Conservation (phyloP, 2,329 filamentous ascomycete genomes). For the Penicillium griseofulvum region DNA sequence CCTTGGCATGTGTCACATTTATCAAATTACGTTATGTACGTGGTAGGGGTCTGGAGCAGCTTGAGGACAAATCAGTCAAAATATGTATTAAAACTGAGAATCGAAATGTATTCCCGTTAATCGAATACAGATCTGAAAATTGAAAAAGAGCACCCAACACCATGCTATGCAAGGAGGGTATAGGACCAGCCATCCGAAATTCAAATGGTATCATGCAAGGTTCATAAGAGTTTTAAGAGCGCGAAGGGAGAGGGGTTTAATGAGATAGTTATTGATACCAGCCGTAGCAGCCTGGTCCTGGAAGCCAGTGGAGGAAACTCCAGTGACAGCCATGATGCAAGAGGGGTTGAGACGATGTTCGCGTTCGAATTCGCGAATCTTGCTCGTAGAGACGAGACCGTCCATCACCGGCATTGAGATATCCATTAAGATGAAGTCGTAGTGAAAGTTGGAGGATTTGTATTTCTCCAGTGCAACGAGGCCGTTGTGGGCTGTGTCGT, state of each 20-base stretch:
- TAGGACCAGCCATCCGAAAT: not conserved
- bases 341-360: conserved; percentile 19
- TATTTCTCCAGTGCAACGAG: conserved; percentile 40
- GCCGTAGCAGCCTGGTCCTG: conserved; percentile 31
- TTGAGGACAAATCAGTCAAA: not conserved
- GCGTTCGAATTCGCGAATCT: conserved; percentile 41
- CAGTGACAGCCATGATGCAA: conserved; percentile 34
- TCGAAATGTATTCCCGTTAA: not conserved
- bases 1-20: not conserved
- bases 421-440: conserved; percentile 41
- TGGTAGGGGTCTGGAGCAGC: not conserved
- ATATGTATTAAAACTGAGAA: not conserved
- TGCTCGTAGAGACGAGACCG: conserved; percentile 43
- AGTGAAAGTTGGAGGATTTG: conserved; percentile 24
- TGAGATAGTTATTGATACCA: conserved; percentile 34
- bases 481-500: conserved; percentile 41
- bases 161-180: not conserved
- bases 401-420: conserved; percentile 48
- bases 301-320: conserved; percentile 32
- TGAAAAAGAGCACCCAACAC: not conserved
- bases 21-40: not conserved
- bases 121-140: not conserved
- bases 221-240: conserved; percentile 31
- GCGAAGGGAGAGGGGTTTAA: conserved; percentile 34
- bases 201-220: conserved; percentile 4